Evolutionary conservation across 78 protist species (phyloP), one percentile per base, ranked within the genome.

Genomic region (Chrysochromulina tobinii): DNA sequence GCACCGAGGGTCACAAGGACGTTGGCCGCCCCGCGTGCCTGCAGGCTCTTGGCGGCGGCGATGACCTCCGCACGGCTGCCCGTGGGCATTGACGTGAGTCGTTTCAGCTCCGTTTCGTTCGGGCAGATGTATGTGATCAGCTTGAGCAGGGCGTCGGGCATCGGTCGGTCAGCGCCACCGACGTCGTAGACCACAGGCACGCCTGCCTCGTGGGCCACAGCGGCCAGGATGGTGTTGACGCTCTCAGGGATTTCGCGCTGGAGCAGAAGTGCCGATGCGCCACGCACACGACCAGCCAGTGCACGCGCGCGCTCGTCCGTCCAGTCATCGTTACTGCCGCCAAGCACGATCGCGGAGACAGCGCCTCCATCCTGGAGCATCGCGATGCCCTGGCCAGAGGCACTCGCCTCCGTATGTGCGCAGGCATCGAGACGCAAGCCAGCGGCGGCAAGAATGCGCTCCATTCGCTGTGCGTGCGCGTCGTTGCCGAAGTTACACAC

Each of bases 1-100:
- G 21, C 90, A 0, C 90, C 90, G 51, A 64, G 75, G 25, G 90
- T 87, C 23, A 87, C 81, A 50, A 87, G 90, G n/a, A 87, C 81
- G 51, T 5, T 20, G 81, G 61, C 61, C 58, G 90, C 90, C 17
- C 90, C 90, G 51, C 81, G 81, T 64, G 81, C 50, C 23, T 53
- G 90, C 61, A 87, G 90, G 1, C 54, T 2, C 9, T 48, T 2
- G 25, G 81, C 90, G 6, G 90, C 90, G 9, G 61, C 81, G 51
- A 87, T 17, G 50, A 67, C 38, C 20, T 50, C 81, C 18, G 7
- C 90, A 2, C 25, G 23, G 66, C 50, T 67, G 11, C 20, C 64
- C 23, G 18, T 54, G 53, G 59, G 20, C 90, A 4, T 1, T 20
- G 25, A 2, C 4, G 90, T 67, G 50, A 87, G 61, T 0, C 90